Evolutionary conservation across 768 basidiomycete genomes (phyloP).

Genomic region (Lactarius deliciosus): DNA sequence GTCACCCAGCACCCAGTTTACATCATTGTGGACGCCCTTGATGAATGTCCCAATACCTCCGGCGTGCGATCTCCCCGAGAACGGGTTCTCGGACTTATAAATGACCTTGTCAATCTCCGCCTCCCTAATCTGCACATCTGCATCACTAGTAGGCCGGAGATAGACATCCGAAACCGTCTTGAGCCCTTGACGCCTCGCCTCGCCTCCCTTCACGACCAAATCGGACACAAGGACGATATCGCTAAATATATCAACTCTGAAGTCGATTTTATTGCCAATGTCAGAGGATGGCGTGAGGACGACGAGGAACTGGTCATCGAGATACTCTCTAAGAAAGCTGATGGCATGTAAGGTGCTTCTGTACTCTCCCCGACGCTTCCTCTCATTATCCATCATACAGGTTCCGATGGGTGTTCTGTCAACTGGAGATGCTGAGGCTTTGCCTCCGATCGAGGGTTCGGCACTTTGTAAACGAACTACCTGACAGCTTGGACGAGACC

Average conservation of each 20-base stretch:
- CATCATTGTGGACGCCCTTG: neutral
- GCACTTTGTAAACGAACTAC: neutral
- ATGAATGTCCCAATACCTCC: neutral
- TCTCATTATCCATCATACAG: too few species aligned
- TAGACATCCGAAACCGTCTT: too few species aligned
- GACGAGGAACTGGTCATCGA: neutral
- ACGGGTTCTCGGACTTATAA: neutral
- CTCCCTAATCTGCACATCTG: too few species aligned
- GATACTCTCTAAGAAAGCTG: neutral
- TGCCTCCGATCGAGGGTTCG: neutral
- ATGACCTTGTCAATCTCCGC: too few species aligned
- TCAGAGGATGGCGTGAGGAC: neutral
- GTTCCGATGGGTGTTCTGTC: too few species aligned
- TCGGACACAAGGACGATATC: neutral
- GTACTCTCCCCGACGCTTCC: too few species aligned
- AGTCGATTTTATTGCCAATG: neutral
- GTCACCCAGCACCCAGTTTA: neutral
- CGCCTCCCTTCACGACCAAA: neutral
- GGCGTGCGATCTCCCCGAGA: neutral
- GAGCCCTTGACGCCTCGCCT: too few species aligned
- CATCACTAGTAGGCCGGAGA: neutral
- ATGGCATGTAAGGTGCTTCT: too few species aligned
- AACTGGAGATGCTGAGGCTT: too few species aligned
- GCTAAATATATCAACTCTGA: neutral
- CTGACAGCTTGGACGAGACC: too few species aligned